Percentiles rank a stretch among this genome's conserved stretches.
Conservation (phyloP, 163 green algal genomes). For the Trebouxia gelatinosa region DNA sequence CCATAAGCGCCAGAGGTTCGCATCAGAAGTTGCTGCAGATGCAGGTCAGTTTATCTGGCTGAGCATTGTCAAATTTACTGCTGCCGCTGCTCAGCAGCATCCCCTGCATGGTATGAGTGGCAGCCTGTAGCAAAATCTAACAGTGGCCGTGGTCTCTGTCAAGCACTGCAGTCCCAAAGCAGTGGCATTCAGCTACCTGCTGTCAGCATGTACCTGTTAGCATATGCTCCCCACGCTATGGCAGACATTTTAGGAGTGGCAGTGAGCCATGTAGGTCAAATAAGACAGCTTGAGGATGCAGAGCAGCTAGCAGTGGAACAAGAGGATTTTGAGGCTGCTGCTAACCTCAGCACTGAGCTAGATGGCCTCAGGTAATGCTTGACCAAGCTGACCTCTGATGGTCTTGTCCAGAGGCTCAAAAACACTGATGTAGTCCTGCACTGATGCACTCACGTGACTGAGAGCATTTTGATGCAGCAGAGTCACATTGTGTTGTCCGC, state of each 20-base stretch:
- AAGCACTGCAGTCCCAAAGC: too few species aligned
- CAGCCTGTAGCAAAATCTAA: too few species aligned
- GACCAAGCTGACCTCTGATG: too few species aligned
- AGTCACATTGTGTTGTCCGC: neutral
- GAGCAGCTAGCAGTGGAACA: constrained; percentile 33
- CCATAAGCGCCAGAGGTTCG: constrained; percentile 7
- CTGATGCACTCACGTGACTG: neutral
- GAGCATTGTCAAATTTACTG: neutral
- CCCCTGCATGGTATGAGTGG: neutral
- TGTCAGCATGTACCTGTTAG: neutral
- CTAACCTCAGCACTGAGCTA: constrained; percentile 32
- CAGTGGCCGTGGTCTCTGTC: too few species aligned
- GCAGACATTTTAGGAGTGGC: neutral
- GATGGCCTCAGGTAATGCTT: constrained; percentile 21
- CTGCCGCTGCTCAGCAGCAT: neutral
- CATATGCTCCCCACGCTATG: neutral
- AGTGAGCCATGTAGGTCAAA: constrained; percentile 5
- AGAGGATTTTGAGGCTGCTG: constrained; percentile 41
- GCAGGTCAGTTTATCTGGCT: neutral
- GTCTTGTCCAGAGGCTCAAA: constrained; percentile 85
- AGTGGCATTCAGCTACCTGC: neutral
- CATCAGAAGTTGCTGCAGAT: neutral
- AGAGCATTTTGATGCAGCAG: neutral
- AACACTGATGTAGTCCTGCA: constrained; percentile 76
- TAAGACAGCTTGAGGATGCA: constrained; percentile 16